These are phyloP conservation scores for Blumeria graminis DNA, from an alignment of 2,329 filamentous ascomycete species.

Conservation along the genomic window DNA sequence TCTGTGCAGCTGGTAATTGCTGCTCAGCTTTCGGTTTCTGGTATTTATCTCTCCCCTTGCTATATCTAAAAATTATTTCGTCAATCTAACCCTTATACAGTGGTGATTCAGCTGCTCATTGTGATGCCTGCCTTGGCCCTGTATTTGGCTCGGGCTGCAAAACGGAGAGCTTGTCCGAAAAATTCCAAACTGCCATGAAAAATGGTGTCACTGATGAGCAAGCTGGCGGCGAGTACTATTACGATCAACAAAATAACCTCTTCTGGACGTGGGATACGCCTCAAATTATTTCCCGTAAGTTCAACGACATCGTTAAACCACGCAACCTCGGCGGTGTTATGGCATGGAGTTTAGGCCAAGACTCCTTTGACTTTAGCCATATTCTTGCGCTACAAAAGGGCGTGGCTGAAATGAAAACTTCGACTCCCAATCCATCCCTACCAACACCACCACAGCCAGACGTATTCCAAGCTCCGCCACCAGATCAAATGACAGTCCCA, in stretches of 20 bases:
- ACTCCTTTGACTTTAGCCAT: slow-evolving; percentile 22
- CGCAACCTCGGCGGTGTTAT: slow-evolving; percentile 43
- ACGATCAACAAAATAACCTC: slow-evolving; percentile 29
- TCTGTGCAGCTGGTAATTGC: slow-evolving; percentile 4
- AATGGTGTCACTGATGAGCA: slow-evolving; percentile 30
- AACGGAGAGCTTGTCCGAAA: background rate
- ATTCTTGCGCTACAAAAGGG: slow-evolving; percentile 19
- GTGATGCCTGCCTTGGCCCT: background rate
- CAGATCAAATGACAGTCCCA: too few species aligned
- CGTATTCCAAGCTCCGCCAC: too few species aligned
- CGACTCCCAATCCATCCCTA: too few species aligned
- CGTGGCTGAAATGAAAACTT: slow-evolving; percentile 1
- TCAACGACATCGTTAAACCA: slow-evolving; percentile 30
- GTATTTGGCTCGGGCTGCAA: background rate
- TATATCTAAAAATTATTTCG: too few species aligned
- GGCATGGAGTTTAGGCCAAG: slow-evolving; percentile 52
- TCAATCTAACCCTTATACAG: background rate
- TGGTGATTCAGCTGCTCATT: background rate
- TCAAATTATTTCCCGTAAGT: slow-evolving; percentile 34
- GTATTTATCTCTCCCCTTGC: background rate
- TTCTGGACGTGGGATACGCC: slow-evolving; percentile 58
- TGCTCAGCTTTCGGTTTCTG: slow-evolving; percentile 4
- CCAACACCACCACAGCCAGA: too few species aligned
- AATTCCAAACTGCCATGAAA: slow-evolving; percentile 29
- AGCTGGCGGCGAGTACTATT: slow-evolving; percentile 43